A percentile compares a stretch with the other conserved stretches of the same genome.
Conservation (phyloP, 352 stramenopile species). For the Phytophthora megakarya region DNA sequence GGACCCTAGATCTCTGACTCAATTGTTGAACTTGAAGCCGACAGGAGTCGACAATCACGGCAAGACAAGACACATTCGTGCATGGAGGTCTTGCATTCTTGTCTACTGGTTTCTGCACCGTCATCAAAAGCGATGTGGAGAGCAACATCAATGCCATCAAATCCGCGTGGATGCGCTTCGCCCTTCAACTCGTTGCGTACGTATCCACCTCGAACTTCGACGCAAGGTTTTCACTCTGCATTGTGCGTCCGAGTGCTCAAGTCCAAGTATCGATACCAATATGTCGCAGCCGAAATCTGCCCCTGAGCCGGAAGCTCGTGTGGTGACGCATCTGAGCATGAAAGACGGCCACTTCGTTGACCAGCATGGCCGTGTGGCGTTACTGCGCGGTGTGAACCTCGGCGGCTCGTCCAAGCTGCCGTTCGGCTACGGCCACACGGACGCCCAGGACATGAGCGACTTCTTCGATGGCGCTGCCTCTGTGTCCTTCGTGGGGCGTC, state of each 20-base stretch:
- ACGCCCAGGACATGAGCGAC: constrained; percentile 28
- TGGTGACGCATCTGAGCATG: constrained; percentile 44
- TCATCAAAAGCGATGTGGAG: constrained; percentile 25
- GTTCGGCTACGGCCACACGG: constrained; percentile 34
- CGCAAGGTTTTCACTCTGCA: no score
- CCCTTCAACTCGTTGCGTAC: constrained; percentile 23
- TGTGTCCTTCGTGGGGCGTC: constrained; percentile 71
- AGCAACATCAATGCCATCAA: constrained; percentile 13
- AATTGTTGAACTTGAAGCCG: constrained; percentile 20
- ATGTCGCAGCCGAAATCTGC: constrained; percentile 24
- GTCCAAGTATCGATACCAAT: background rate
- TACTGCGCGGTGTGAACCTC: constrained; percentile 71
- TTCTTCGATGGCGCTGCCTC: constrained; percentile 57
- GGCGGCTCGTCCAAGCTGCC: constrained; percentile 73
- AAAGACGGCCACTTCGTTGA: constrained; percentile 60
- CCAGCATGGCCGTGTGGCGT: constrained; percentile 45
- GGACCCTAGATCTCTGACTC: background rate
- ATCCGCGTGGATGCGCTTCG: constrained; percentile 24
- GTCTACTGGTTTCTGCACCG: constrained; percentile 8
- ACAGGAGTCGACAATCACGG: background rate
- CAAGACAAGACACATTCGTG: constrained; percentile 5
- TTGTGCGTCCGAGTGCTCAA: constrained; percentile 19
- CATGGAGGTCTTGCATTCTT: no score
- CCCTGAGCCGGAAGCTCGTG: constrained; percentile 15
- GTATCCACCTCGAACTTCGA: constrained; percentile 1